Evolutionary conservation across 2,329 filamentous ascomycete genomes (phyloP), one percentile per base, ranked within the genome.

Genomic region (Pseudocercospora eumusae): DNA sequence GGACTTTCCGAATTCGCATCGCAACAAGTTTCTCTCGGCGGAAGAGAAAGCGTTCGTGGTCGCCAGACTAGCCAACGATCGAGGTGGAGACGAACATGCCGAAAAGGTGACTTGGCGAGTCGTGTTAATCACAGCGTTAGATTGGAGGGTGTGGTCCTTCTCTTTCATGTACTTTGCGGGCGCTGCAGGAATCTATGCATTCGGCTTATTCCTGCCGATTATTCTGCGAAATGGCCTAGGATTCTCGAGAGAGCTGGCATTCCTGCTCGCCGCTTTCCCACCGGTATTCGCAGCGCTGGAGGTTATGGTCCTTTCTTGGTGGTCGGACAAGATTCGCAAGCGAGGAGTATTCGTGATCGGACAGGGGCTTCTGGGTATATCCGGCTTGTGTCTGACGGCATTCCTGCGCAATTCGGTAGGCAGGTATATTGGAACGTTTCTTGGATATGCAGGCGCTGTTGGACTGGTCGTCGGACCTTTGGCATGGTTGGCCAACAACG

Each of bases 401-500:
- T 93, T 88, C 79, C 80, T 84, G 44, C 71, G 76, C 21, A 81
- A 76, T 66, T 69, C 84, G 1, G 80, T 74, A 1, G 83, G 86
- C 7, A 84, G 88, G 53, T 92, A 91, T 76, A 86, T 91, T 64
- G 90, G 89, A 56, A 83, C 91, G 59, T 93, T 92, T 77, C 77
- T 93, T 42, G 83, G 86, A 23, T 88, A 89, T 0, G 88, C 89
- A 0, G 90, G 89, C 7, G 86, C 87, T 65, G 92, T 91, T 75
- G 84, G 86, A 63, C 93, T 93, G 71, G 81, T 92, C 3, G 90
- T 91, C 0, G 81, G 85, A 0, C 80, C 84, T 49, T 86, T 95
- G 80, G 83, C 89, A 0, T 93, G 91, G 77, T 90, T 92, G 78
- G 89, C 90, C 42, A 93, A 93, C 76, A 95, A 93, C 75, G 88